phyloP scores from a whole-genome alignment of 2,329 filamentous ascomycete genomes.

The Phialophora tarda region DNA sequence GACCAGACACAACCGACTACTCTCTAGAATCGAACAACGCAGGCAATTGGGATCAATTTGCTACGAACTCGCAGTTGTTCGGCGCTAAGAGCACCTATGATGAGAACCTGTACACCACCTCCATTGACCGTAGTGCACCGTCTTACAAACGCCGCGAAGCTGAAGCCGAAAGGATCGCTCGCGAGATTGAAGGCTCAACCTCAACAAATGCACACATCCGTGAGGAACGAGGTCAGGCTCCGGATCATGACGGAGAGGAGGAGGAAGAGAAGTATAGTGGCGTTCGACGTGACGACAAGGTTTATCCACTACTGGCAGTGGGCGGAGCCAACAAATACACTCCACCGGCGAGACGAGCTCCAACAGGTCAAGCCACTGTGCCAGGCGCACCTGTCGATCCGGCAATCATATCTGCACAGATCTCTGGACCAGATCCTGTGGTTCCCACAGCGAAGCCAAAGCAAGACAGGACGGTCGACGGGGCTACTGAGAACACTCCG shows the following conservation, averaged over 20 bases:
- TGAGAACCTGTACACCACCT: slow-evolving; percentile 92
- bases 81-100: slow-evolving; percentile 89
- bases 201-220: slow-evolving; percentile 81
- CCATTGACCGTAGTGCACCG: slow-evolving; percentile 83
- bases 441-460: slow-evolving; percentile 39
- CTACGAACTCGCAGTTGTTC: slow-evolving; percentile 83
- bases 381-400: slow-evolving; percentile 80
- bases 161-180: slow-evolving; percentile 79
- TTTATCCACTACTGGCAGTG: slow-evolving; percentile 68
- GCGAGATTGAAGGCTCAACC: slow-evolving; percentile 81
- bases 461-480: slow-evolving; percentile 46
- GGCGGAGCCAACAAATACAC: slow-evolving; percentile 77
- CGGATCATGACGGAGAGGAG: slow-evolving; percentile 70
- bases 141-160: slow-evolving; percentile 78
- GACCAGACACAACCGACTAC: slow-evolving; percentile 67
- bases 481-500: slow-evolving; percentile 5
- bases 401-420: slow-evolving; percentile 86
- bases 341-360: slow-evolving; percentile 83
- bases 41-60: slow-evolving; percentile 88
- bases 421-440: slow-evolving; percentile 59
- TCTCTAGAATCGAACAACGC: slow-evolving; percentile 68
- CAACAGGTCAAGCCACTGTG: slow-evolving; percentile 73
- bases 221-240: slow-evolving; percentile 79
- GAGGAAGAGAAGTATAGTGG: slow-evolving; percentile 98
- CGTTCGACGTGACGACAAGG: slow-evolving; percentile 70